Conservation (phyloP, 768 basidiomycete species). For the Tulasnella sp. region DNA sequence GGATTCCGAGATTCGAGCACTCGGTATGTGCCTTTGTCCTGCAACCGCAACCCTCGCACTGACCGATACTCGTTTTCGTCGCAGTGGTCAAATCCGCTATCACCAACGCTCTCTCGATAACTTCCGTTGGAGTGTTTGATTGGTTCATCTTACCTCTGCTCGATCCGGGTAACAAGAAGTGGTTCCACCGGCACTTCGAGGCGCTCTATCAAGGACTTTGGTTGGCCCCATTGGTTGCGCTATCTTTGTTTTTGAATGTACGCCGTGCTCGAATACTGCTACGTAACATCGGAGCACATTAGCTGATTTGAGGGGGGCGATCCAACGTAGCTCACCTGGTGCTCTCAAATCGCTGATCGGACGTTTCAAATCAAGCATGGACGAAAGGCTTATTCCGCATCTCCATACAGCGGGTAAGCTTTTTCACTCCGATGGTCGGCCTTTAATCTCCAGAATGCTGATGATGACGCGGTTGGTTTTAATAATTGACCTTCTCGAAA, state of each 20-base stretch:
- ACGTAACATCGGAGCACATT: neutral
- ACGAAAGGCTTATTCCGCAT: conserved; percentile 53
- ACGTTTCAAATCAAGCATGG: conserved; percentile 75
- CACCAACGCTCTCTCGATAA: conserved; percentile 70
- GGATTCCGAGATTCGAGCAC: conserved; percentile 73
- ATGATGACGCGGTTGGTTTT: neutral
- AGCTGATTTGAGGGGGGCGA: conserved; percentile 30
- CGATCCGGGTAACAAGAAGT: conserved; percentile 54
- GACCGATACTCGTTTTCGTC: neutral
- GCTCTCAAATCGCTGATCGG: conserved; percentile 72
- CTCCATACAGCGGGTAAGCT: conserved; percentile 51
- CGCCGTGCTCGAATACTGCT: conserved; percentile 39
- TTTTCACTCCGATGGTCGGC: conserved; percentile 48
- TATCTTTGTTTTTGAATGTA: conserved; percentile 83
- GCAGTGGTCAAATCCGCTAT: conserved; percentile 69
- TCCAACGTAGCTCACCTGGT: conserved; percentile 68
- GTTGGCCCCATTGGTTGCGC: conserved; percentile 75
- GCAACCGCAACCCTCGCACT: neutral
- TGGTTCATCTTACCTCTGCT: conserved; percentile 69
- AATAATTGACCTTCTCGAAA: neutral
- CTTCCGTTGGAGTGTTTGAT: conserved; percentile 78
- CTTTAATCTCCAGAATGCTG: conserved; percentile 43
- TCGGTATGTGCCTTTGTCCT: conserved; percentile 43
- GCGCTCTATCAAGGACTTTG: conserved; percentile 79
- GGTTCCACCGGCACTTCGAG: conserved; percentile 72